These are phyloP conservation scores for Cymbopogon flexuosus DNA, from an alignment of 202 grass and related monocot genomes.

Conservation along the genomic window DNA sequence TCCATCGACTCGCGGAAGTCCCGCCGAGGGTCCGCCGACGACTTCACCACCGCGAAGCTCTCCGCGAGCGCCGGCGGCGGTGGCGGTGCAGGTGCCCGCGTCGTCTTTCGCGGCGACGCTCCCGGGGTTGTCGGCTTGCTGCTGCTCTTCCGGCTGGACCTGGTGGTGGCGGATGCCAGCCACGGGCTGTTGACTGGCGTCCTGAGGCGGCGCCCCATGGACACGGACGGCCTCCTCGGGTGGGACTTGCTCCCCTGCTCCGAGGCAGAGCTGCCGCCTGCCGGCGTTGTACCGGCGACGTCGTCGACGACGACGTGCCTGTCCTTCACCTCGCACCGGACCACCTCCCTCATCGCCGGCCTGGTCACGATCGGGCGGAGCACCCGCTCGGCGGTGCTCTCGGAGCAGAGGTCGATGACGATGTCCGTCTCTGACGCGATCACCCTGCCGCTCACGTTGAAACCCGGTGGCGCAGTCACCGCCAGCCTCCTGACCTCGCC, in stretches of 20 bases:
- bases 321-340: neutral
- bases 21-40: slow-evolving; percentile 47
- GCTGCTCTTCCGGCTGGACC: slow-evolving; percentile 9
- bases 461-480: neutral
- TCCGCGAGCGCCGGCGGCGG: too few relatives aligned
- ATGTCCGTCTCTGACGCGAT: slow-evolving; percentile 59
- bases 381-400: slow-evolving; percentile 28
- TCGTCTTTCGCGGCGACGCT: neutral
- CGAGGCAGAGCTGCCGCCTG: slow-evolving; percentile 4
- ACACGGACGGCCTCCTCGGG: slow-evolving; percentile 33
- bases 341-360: neutral
- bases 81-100: too few relatives aligned
- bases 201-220: slow-evolving; percentile 37
- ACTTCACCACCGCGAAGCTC: slow-evolving; percentile 59
- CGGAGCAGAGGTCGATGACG: slow-evolving; percentile 50
- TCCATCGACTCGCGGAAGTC: slow-evolving; percentile 90
- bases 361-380: slow-evolving; percentile 65
- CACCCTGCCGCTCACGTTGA: slow-evolving; percentile 20
- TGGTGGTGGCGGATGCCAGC: neutral
- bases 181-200: slow-evolving; percentile 47
- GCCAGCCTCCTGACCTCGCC: neutral
- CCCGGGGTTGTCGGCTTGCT: slow-evolving; percentile 9
- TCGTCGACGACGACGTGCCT: neutral
- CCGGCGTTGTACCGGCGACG: neutral
- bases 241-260: slow-evolving; percentile 25